phyloP scores from a whole-genome alignment of 148 eudicot genomes.

The Agrostemma githago region DNA sequence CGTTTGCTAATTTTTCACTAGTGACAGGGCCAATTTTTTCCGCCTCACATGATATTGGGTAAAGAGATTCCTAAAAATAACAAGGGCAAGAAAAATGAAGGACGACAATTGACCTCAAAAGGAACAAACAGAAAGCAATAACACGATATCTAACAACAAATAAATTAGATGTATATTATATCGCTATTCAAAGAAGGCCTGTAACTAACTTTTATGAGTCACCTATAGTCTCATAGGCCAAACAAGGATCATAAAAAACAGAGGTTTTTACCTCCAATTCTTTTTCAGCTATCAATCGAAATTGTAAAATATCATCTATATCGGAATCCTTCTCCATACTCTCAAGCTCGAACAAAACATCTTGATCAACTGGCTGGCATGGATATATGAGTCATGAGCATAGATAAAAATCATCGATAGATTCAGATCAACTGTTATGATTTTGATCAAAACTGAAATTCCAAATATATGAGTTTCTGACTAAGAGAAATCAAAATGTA shows the following conservation, averaged over 20 bases:
- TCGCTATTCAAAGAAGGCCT: not conserved
- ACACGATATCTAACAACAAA: not conserved
- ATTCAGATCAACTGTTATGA: not conserved
- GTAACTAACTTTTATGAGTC: not conserved
- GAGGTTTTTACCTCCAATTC: slow-evolving; percentile 65
- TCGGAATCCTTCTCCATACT: slow-evolving; percentile 81
- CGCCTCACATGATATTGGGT: slow-evolving; percentile 35
- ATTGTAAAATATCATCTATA: slow-evolving; percentile 75
- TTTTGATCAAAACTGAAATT: not conserved
- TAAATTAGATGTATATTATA: not conserved
- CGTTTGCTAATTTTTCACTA: slow-evolving; percentile 42
- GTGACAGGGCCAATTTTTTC: slow-evolving; percentile 25
- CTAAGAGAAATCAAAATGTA: not conserved
- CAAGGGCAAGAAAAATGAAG: not conserved
- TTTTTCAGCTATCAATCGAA: slow-evolving; percentile 73
- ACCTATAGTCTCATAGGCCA: slow-evolving; percentile 9
- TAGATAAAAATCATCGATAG: not conserved
- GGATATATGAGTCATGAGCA: slow-evolving; percentile 2
- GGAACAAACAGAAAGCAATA: not conserved
- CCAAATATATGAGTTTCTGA: not conserved
- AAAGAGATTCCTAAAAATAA: slow-evolving; percentile 50
- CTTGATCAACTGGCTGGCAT: slow-evolving; percentile 61
- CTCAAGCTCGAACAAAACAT: slow-evolving; percentile 61
- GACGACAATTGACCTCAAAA: not conserved
- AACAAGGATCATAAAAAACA: not conserved